Conservation (phyloP, 2,329 filamentous ascomycete species). For the Talaromyces sp. region DNA sequence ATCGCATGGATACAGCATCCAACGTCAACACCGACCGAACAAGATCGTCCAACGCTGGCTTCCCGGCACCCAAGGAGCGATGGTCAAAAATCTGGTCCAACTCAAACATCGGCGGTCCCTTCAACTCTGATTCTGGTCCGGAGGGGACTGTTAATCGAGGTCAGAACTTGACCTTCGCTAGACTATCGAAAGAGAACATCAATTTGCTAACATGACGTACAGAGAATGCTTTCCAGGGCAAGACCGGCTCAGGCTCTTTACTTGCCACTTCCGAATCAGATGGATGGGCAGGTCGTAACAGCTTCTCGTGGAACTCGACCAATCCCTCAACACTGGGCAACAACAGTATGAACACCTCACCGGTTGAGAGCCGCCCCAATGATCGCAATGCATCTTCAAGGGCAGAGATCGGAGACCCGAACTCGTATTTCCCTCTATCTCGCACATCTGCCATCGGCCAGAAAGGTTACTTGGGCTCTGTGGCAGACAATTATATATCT, state of each 20-base stretch:
- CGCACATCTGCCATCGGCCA: conserved; percentile 44
- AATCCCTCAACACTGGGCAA: conserved; percentile 42
- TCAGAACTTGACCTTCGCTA: conserved; percentile 21
- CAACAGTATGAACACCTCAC: conserved; percentile 50
- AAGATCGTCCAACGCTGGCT: conserved; percentile 35
- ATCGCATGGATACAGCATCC: conserved; percentile 31
- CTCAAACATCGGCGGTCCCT: conserved; percentile 39
- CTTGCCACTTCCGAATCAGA: conserved; percentile 64
- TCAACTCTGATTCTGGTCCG: conserved; percentile 38
- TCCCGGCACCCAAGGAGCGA: conserved; percentile 37
- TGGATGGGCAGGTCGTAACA: conserved; percentile 49
- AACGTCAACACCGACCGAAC: conserved; percentile 28
- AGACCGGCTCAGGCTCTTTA: conserved; percentile 64
- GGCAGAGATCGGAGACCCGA: conserved; percentile 39
- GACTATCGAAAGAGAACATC: neutral
- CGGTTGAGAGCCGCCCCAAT: conserved; percentile 49
- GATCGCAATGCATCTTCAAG: conserved; percentile 34
- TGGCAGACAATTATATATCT: conserved; percentile 27
- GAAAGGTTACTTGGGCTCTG: conserved; percentile 28
- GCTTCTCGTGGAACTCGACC: conserved; percentile 54
- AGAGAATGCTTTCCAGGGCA: conserved; percentile 42
- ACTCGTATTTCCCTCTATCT: conserved; percentile 42
- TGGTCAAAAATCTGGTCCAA: conserved; percentile 51
- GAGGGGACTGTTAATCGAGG: conserved; percentile 45
- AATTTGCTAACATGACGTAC: neutral